These are phyloP conservation scores for Nakazawaea pomicola DNA, from an alignment of 805 yeast species.

Conservation along the genomic window DNA sequence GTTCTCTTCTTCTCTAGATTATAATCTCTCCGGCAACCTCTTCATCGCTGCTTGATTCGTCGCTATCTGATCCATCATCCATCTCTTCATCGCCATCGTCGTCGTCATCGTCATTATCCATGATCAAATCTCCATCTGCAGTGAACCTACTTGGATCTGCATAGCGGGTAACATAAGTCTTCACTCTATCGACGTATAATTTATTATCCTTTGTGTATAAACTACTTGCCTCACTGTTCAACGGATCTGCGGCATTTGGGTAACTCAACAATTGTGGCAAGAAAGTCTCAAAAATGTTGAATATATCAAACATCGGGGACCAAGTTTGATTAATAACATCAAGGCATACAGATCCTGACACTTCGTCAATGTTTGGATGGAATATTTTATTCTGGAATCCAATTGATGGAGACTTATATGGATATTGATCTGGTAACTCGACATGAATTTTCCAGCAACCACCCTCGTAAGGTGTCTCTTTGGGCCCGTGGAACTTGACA, in stretches of 20 bases:
- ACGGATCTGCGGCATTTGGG: slow-evolving; percentile 93
- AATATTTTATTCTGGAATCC: slow-evolving; percentile 88
- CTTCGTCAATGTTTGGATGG: slow-evolving; percentile 94
- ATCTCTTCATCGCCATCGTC: slow-evolving; percentile 19
- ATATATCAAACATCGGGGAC: slow-evolving; percentile 95
- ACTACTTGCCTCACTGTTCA: slow-evolving; percentile 85
- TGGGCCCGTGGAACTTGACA: slow-evolving; percentile 84
- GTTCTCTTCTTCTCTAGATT: too few relatives aligned
- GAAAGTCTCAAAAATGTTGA: slow-evolving; percentile 88
- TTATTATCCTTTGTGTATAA: slow-evolving; percentile 65
- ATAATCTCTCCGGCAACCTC: slow-evolving; percentile 29
- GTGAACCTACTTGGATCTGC: slow-evolving; percentile 39
- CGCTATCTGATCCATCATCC: slow-evolving; percentile 23
- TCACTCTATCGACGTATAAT: slow-evolving; percentile 64
- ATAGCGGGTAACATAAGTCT: slow-evolving; percentile 65
- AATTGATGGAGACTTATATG: slow-evolving; percentile 92
- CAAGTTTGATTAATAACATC: slow-evolving; percentile 97
- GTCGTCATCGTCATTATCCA: slow-evolving; percentile 21
- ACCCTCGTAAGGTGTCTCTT: slow-evolving; percentile 80
- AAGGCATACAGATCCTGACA: slow-evolving; percentile 86
- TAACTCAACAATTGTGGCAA: slow-evolving; percentile 87
- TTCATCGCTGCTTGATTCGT: slow-evolving; percentile 23
- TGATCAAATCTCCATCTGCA: slow-evolving; percentile 19
- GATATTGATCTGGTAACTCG: slow-evolving; percentile 92
- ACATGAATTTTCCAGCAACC: slow-evolving; percentile 91